These are phyloP conservation scores for Aureobasidium sp. DNA, from an alignment of 2,329 filamentous ascomycete genomes.

Conservation along the genomic window DNA sequence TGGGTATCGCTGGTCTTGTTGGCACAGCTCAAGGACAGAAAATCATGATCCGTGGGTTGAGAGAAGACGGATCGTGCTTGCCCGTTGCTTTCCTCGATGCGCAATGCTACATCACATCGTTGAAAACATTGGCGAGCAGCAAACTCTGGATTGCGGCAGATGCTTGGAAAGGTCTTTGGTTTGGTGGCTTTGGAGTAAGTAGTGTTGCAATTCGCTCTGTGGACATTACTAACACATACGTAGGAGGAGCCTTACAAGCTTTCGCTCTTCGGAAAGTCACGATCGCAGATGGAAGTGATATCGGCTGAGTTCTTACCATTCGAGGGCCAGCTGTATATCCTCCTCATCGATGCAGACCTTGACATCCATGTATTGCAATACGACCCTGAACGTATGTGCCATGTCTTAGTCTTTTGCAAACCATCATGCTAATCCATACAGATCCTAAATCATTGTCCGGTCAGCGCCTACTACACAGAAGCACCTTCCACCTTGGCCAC, in stretches of 20 bases:
- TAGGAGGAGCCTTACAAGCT: constrained; percentile 92
- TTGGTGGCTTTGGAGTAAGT: constrained; percentile 75
- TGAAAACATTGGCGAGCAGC: constrained; percentile 74
- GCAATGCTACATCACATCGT: constrained; percentile 83
- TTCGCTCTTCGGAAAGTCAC: constrained; percentile 83
- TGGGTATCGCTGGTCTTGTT: constrained; percentile 83
- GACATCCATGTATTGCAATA: constrained; percentile 88
- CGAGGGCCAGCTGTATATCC: constrained; percentile 71
- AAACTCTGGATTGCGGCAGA: constrained; percentile 85
- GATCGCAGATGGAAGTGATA: constrained; percentile 68
- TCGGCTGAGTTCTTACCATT: constrained; percentile 84
- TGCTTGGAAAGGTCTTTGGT: constrained; percentile 90
- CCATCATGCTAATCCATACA: constrained; percentile 30
- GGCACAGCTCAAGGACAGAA: constrained; percentile 89
- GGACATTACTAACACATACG: not conserved
- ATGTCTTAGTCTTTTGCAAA: too few relatives aligned
- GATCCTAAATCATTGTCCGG: constrained; percentile 91
- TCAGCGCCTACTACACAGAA: constrained; percentile 75
- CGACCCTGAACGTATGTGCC: constrained; percentile 76
- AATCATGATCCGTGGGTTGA: constrained; percentile 90
- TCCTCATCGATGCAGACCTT: constrained; percentile 76
- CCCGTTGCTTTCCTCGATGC: constrained; percentile 98
- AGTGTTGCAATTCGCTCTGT: not conserved
- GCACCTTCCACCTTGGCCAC: constrained; percentile 82
- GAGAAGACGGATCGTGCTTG: constrained; percentile 86